Base-by-base conservation (phyloP, 164 flowering plant species). In the Tetracentron sinense region DNA sequence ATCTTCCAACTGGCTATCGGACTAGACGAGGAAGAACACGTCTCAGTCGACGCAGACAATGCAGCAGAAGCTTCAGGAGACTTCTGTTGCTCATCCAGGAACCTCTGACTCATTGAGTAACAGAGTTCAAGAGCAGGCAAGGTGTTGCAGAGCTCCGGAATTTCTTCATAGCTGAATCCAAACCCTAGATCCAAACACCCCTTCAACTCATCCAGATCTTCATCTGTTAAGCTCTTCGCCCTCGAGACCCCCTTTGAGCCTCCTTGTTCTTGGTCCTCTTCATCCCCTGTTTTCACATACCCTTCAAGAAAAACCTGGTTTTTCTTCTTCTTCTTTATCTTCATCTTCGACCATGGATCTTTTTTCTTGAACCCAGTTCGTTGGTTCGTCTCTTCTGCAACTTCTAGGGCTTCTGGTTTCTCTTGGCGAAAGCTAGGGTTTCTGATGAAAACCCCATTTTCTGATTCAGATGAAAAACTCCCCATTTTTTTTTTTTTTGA, bases 181-280 rank as follows among this genome's bases (percentile, higher is more conserved):
- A 91, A 91, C 7, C 97, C 96, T 12, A 91, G 82, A 81, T 91
- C 97, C 64, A 88, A 54, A 62, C 96, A 91, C 12, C 96, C 97
- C 56, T 86, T 91, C 20, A 88, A 68, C 72, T 88, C 95, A 44
- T 84, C 91, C 1, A 85, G 79, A 71, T 88, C 90, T 6, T 81
- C 94, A 54, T 81, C 94, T 4, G 91, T 88, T 74, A 88, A 70
- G 72, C 91, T 85, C 80, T 85, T 88, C 4, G 87, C 80, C 67
- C 88, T 78, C 58, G 67, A 57, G 65, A 84, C 20, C 16, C 31
- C 31, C 61, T 46, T 60, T 42, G 20, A 27, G 14, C 65, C 65
- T 21, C 56, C 33, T 42, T 67, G 53, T 31, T 55, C 33, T 23
- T 49, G 72, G 31, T 83, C 85, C 46, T 83, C 85, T 38, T 82